Percentiles rank a stretch among this genome's conserved stretches.
Conservation (phyloP, 805 yeast species). For the Clavispora asparagi region DNA sequence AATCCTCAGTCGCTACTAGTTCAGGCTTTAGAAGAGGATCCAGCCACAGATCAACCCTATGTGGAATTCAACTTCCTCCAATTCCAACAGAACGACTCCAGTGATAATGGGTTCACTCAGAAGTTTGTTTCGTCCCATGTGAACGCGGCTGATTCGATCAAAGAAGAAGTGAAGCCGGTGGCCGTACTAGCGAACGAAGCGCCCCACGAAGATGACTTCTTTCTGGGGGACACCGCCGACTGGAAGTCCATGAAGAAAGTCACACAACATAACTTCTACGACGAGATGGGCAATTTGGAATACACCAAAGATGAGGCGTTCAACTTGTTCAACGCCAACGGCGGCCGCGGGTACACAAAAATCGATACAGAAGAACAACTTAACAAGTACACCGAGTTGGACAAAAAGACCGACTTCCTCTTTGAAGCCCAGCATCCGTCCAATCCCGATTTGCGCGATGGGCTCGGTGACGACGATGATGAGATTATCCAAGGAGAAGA, state of each 20-base stretch:
- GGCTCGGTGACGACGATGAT: conserved; percentile 19
- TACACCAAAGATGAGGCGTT: conserved; percentile 24
- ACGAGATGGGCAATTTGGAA: conserved; percentile 68
- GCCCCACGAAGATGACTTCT: conserved; percentile 27
- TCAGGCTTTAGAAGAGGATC: neutral
- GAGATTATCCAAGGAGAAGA: conserved; percentile 37
- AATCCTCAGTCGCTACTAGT: neutral
- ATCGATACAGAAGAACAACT: conserved; percentile 86
- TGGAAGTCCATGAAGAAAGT: conserved; percentile 91
- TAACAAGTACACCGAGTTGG: conserved; percentile 52
- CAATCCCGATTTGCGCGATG: conserved; percentile 20
- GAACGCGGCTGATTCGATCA: neutral
- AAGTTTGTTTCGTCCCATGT: neutral
- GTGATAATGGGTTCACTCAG: conserved; percentile 4
- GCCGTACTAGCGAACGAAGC: neutral
- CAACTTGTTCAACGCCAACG: conserved; percentile 31
- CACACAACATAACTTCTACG: conserved; percentile 71
- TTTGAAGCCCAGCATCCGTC: conserved; percentile 25
- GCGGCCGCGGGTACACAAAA: conserved; percentile 77
- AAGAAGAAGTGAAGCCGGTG: neutral
- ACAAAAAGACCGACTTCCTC: conserved; percentile 48
- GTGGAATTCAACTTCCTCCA: conserved; percentile 28
- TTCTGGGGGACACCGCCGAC: conserved; percentile 37
- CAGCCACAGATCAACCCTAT: conserved; percentile 5
- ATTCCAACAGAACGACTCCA: neutral